Conservation (phyloP, 2,329 filamentous ascomycete genomes). For the Trichoderma asperellum region DNA sequence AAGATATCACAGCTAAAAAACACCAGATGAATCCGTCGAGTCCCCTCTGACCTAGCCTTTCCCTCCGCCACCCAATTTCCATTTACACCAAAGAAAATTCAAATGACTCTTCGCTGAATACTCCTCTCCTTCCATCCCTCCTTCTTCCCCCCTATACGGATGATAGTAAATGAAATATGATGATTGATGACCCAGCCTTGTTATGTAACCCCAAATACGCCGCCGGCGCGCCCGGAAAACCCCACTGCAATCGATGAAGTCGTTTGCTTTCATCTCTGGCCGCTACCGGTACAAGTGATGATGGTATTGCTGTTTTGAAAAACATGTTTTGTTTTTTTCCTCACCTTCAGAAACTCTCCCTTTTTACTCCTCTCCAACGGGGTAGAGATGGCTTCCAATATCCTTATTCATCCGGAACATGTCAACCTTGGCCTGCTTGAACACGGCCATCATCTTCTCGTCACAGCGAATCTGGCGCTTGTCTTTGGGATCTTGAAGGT, state of each 20-base stretch:
- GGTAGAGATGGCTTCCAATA: slow-evolving; percentile 86
- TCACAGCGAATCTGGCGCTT: slow-evolving; percentile 94
- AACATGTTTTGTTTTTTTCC: neutral
- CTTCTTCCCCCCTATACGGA: slow-evolving; percentile 11
- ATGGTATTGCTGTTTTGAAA: slow-evolving; percentile 4
- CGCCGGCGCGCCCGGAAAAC: slow-evolving; percentile 27
- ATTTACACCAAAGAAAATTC: slow-evolving; percentile 7
- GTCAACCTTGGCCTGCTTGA: slow-evolving; percentile 87
- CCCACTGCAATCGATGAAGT: slow-evolving; percentile 17
- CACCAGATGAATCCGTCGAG: slow-evolving; percentile 2
- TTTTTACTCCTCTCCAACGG: slow-evolving; percentile 67
- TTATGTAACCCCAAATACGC: slow-evolving; percentile 28
- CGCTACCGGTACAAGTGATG: slow-evolving; percentile 20
- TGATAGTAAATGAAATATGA: slow-evolving; percentile 14
- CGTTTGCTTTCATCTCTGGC: neutral
- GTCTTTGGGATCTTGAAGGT: slow-evolving; percentile 88
- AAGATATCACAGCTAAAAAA: slow-evolving; percentile 16
- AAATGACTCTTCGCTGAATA: slow-evolving; percentile 15
- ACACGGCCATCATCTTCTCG: slow-evolving; percentile 86
- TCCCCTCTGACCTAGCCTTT: neutral
- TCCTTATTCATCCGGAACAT: slow-evolving; percentile 99
- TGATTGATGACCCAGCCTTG: slow-evolving; percentile 14
- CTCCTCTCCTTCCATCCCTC: neutral
- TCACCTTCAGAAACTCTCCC: neutral
- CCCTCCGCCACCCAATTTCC: slow-evolving; percentile 10